phyloP scores from a whole-genome alignment of 768 basidiomycete species.

The Trametes meyenii region DNA sequence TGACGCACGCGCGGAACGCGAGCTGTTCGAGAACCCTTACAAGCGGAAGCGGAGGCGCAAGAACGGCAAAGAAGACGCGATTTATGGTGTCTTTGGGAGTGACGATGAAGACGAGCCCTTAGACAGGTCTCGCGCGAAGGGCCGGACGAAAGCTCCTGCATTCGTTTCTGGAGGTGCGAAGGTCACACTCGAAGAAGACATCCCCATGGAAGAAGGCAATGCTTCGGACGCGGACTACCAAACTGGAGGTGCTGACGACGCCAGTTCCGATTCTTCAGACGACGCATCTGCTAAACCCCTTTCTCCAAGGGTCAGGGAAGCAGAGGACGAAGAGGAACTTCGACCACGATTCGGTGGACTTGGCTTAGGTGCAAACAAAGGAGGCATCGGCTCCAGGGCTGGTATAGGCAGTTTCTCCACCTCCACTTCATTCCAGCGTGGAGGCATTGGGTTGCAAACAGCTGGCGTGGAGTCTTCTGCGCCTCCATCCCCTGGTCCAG shows the following conservation, averaged over 20 bases:
- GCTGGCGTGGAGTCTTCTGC: constrained; percentile 37
- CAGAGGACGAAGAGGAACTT: constrained; percentile 47
- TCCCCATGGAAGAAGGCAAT: constrained; percentile 38
- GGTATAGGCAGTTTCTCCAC: constrained; percentile 39
- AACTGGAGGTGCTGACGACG: constrained; percentile 42
- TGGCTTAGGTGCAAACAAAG: constrained; percentile 40
- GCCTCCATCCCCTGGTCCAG: constrained; percentile 49
- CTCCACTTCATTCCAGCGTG: constrained; percentile 33
- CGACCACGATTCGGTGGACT: constrained; percentile 50
- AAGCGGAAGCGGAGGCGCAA: constrained; percentile 65
- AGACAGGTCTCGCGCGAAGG: constrained; percentile 30
- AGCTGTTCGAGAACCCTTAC: constrained; percentile 78
- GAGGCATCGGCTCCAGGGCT: constrained; percentile 40
- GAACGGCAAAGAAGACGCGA: constrained; percentile 68
- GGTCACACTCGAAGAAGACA: constrained; percentile 42
- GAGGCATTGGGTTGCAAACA: constrained; percentile 35
- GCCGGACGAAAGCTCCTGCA: constrained; percentile 71
- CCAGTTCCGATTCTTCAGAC: constrained; percentile 43
- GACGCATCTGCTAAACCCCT: constrained; percentile 55
- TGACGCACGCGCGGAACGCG: constrained; percentile 71
- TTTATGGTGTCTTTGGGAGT: constrained; percentile 77
- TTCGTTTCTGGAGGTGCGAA: constrained; percentile 64
- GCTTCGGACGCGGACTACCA: constrained; percentile 25
- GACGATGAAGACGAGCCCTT: constrained; percentile 66
- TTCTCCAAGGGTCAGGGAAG: constrained; percentile 57